Evolutionary conservation across 164 flowering plant genomes (phyloP).

Genomic region (Brasenia schreberi): DNA sequence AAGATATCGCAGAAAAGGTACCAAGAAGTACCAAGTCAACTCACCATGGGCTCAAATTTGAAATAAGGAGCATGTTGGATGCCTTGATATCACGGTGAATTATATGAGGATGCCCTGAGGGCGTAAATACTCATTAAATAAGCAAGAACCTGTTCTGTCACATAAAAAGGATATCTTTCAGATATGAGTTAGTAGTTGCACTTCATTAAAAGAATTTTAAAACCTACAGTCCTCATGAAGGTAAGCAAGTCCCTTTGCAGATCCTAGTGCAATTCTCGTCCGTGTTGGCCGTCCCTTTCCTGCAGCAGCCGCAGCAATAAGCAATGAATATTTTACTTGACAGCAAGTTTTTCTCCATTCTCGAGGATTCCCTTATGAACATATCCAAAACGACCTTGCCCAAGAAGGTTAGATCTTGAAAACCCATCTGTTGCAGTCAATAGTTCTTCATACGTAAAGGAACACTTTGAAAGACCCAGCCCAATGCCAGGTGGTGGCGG

Average conservation of each 20-base stretch:
- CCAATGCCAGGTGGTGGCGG: constrained; percentile 66
- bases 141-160: neutral
- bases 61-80: constrained; percentile 50
- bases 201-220: neutral
- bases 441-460: constrained; percentile 76
- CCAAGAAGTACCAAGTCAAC: neutral
- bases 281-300: constrained; percentile 77
- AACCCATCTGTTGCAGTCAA: constrained; percentile 87
- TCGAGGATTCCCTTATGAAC: constrained; percentile 88
- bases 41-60: constrained; percentile 66
- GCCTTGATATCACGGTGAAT: constrained; percentile 70
- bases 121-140: neutral
- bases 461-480: constrained; percentile 61
- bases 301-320: constrained; percentile 16
- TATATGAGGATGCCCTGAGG: constrained; percentile 56
- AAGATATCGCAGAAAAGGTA: too few relatives aligned
- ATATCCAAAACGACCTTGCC: constrained; percentile 98
- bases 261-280: constrained; percentile 71
- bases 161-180: too few relatives aligned
- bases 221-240: constrained; percentile 92
- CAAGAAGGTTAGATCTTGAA: constrained; percentile 79
- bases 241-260: constrained; percentile 96
- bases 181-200: neutral
- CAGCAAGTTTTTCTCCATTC: constrained; percentile 84
- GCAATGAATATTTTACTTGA: constrained; percentile 27